Conservation (phyloP, 345 rosid species). For the Populus pruinosa region DNA sequence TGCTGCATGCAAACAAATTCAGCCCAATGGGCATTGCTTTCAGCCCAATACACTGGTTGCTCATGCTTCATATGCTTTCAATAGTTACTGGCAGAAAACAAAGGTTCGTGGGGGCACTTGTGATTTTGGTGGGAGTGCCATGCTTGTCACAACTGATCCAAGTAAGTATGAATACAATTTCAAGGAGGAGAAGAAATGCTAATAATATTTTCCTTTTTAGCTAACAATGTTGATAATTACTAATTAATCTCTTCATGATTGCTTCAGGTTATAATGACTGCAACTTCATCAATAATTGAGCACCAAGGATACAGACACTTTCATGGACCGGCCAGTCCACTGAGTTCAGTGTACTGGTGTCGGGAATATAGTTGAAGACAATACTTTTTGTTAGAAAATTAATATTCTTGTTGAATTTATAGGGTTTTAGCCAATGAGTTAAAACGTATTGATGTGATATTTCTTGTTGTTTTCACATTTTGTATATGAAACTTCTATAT, state of each 20-base stretch:
- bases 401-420: too few relatives aligned
- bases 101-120: constrained; percentile 44
- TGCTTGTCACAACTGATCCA: constrained; percentile 43
- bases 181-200: too few relatives aligned
- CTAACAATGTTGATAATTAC: too few relatives aligned
- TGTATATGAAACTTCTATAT: too few relatives aligned
- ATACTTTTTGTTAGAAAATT: too few relatives aligned
- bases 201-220: too few relatives aligned
- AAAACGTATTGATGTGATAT: too few relatives aligned
- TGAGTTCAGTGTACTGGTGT: not conserved
- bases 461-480: too few relatives aligned
- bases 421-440: too few relatives aligned
- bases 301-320: not conserved
- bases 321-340: not conserved
- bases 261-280: constrained; percentile 31
- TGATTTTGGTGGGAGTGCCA: constrained; percentile 51
- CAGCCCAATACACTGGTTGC: constrained; percentile 39
- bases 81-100: constrained; percentile 44
- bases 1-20: constrained; percentile 42
- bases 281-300: constrained; percentile 21
- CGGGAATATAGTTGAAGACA: too few relatives aligned
- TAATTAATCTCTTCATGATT: not conserved
- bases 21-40: constrained; percentile 35
- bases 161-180: constrained; percentile 23
- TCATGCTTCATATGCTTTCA: constrained; percentile 50